Conservation (phyloP, 495 filamentous ascomycete genomes). For the Penicillium parvum region DNA sequence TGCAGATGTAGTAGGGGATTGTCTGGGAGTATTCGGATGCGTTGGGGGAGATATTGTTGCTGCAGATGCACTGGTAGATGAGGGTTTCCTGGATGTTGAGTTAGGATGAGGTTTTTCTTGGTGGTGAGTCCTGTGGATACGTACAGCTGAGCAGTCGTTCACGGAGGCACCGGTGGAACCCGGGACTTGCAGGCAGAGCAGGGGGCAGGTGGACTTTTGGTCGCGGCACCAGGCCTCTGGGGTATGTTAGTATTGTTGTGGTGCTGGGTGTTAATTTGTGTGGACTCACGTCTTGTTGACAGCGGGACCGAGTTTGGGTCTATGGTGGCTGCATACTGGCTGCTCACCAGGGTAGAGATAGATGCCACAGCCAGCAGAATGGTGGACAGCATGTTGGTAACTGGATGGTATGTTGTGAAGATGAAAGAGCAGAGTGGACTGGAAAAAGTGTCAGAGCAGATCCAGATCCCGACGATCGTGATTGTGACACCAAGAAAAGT, state of each 20-base stretch:
- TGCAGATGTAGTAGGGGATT: constrained; percentile 80
- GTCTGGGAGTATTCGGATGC: constrained; percentile 79
- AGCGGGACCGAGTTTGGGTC: constrained; percentile 55
- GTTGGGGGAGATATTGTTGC: constrained; percentile 67
- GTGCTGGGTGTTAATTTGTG: constrained; percentile 1
- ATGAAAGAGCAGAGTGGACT: not conserved
- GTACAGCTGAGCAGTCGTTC: constrained; percentile 72
- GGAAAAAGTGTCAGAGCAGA: not conserved
- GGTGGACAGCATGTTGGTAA: constrained; percentile 20
- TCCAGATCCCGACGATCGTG: not conserved
- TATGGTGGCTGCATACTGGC: constrained; percentile 45
- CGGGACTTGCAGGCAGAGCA: constrained; percentile 70
- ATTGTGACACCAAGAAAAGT: not conserved
- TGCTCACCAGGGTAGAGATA: constrained; percentile 28
- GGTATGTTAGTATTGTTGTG: not conserved
- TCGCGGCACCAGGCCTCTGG: constrained; percentile 65
- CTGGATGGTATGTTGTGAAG: no score
- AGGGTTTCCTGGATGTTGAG: constrained; percentile 52
- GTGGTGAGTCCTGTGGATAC: constrained; percentile 24
- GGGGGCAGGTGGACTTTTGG: constrained; percentile 64
- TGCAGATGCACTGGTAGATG: constrained; percentile 70
- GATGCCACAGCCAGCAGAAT: constrained; percentile 30
- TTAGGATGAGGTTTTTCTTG: not conserved
- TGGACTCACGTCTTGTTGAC: constrained; percentile 39
- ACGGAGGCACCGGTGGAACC: constrained; percentile 46